Base-by-base conservation (phyloP, 2,329 filamentous ascomycete genomes). In the Colletotrichum spaethianum region DNA sequence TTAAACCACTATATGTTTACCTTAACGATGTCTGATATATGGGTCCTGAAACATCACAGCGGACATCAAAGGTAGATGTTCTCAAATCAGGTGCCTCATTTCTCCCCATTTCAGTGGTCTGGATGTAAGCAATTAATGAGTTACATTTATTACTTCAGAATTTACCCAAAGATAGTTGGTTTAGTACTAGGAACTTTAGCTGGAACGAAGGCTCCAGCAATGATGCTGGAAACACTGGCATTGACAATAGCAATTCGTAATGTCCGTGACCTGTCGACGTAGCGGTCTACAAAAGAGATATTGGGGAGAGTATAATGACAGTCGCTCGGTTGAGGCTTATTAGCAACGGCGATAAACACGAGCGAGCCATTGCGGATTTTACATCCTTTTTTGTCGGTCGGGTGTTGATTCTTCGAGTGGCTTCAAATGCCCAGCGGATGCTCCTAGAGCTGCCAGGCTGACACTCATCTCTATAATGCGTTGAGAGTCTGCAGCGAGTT, bases 1-100 rank as follows among this genome's bases (percentile, higher is more conserved):
- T 93, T 90, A 0, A 86, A 87, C 93, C 93, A 94, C 74, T 92
- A 85, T 0, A 86, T 88, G 67, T 93, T 94, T 1, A 91, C 91
- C 12, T 86, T 84, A 93, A 94, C 0, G 89, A 90, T 11, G 88
- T 88, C 77, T 93, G 92, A 76, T 94, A 94, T 26, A 91, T 90
- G 78, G 93, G 90, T 0, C 91, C 88, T 0, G 92, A 91, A 16
- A 94, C 66, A 78, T 93, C 91, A 75, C 92, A 94, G 52, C 90
- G 83, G 1, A 92, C 89, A 1, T 90, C 91, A 0, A 0, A 91
- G 91, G 73, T 93, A 93, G 4, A 84, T 77, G 67, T 89, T 89
- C 73, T 87, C 86, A 59, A 86, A 83, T 87, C 87, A 89, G 3
- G 85, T 88, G 1, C 87, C 86, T 42, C 86, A 86, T 83, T 86